phyloP scores from a whole-genome alignment of 352 stramenopile species.

The Phytophthora idaei region DNA sequence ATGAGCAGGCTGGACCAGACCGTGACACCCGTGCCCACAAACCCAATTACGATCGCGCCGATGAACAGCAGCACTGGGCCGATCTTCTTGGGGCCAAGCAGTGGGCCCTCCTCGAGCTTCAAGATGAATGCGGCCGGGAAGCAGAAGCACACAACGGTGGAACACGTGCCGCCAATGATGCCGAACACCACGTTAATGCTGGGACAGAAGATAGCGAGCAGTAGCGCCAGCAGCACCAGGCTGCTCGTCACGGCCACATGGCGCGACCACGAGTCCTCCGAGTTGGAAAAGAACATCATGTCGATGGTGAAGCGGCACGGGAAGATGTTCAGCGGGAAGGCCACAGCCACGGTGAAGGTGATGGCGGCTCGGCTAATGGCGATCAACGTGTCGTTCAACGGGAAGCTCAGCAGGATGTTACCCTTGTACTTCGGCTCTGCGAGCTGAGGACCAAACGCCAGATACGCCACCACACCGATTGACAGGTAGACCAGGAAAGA shows the following conservation, averaged over 20 bases:
- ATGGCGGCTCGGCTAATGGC: conserved; percentile 82
- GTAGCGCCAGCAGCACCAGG: conserved; percentile 68
- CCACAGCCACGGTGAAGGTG: conserved; percentile 85
- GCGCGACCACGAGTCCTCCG: conserved; percentile 67
- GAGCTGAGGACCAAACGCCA: conserved; percentile 74
- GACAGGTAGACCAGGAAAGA: conserved; percentile 80
- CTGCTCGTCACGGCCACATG: conserved; percentile 69
- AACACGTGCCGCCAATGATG: conserved; percentile 87
- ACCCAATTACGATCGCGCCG: conserved; percentile 72
- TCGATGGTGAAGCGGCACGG: conserved; percentile 87
- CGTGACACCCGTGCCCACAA: conserved; percentile 71
- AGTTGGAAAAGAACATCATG: conserved; percentile 89
- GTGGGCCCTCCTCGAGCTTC: conserved; percentile 78
- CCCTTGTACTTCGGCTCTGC: conserved; percentile 76
- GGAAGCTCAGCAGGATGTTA: conserved; percentile 85
- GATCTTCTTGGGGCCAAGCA: conserved; percentile 76
- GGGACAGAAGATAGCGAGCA: conserved; percentile 84
- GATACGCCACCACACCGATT: conserved; percentile 80
- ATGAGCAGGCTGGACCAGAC: conserved; percentile 69
- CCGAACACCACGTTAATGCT: conserved; percentile 89
- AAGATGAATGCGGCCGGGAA: conserved; percentile 85
- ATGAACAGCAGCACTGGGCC: conserved; percentile 74
- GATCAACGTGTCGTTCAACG: conserved; percentile 77
- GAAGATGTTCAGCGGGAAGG: conserved; percentile 89
- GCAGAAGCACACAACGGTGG: conserved; percentile 84